Base-by-base conservation (phyloP, 495 filamentous ascomycete genomes). In the Lichina pygmaea region DNA sequence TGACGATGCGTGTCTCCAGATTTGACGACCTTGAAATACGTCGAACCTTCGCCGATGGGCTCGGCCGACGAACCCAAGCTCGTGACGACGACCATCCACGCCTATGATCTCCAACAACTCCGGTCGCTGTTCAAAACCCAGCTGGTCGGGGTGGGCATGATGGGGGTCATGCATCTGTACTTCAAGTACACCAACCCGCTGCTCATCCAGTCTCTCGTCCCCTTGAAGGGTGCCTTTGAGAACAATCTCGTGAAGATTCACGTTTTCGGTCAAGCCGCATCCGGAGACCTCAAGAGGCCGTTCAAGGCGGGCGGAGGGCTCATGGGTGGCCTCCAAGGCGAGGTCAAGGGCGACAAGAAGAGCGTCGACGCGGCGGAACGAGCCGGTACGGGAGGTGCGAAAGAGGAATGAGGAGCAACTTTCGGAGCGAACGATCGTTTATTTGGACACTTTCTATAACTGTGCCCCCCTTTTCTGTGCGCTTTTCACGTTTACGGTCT, bases 161-260 rank as follows among this genome's bases (percentile, higher is more conserved):
- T 95, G 89, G 72, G 62, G 50, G 76, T 93, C 56, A 95, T 97
- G 89, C 89, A 94, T 66, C 49, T 94, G 52, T 95, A 95, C 75
- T 76, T 97, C 67, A 81, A 93, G 63, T 95, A 93, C 78, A 93
- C 86, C 65, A 97, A 94, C 74, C 89, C 89, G 34, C 80, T 97
- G 36, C 64, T 95, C 57, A 91, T 97, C 69, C 89, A 97, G 72
- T 85, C 78, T 56, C 92, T 97, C 69, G 86, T 97, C 58, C 89
- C 89, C 33, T 68, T 95, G 57, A 97, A 97, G 76, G 68, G 78
- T 54, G 89, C 82, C 9, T 70, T 95, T 62, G 89, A 97, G 66
- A 66, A 77, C 61, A 95, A 93, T 66, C 64, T 93, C 55, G 71
- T 83, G 62, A 93, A 94, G 76, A 86, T 97, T 57, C 79, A 94